Evolutionary conservation across 2,329 filamentous ascomycete species (phyloP), one percentile per base, ranked within the genome.

Genomic region (Ophiostoma quercus): DNA sequence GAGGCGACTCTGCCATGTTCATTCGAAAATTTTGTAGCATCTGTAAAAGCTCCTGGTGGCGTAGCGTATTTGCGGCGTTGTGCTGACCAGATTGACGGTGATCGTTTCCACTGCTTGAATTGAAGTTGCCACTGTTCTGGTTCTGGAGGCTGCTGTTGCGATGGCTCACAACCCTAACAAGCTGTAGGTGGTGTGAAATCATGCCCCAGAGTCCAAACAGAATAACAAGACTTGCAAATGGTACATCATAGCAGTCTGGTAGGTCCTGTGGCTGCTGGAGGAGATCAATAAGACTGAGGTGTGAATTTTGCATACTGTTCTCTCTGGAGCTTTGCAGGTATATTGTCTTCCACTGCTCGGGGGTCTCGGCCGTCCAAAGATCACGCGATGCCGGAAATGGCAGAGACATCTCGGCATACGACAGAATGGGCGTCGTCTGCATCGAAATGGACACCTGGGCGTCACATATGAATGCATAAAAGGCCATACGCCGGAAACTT

Each of bases 381-480:
- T 84, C 82, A 69, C 84, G 82, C 0, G 85, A 80, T 71, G 85
- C 85, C 0, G 90, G 90, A 0, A 92, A 77, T 1, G 89, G 88
- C 2, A 92, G 79, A 3, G 85, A 85, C 67, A 92, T 79, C 74
- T 92, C 90, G 0, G 88, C 83, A 74, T 91, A 92, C 0, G 89
- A 90, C 73, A 92, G 86, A 25, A 87, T 79, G 0, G 88, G 87
- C 71, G 85, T 88, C 29, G 85, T 87, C 69, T 90, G 80, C 3
- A 90, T 82, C 1, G 87, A 86, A 80, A 92, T 89, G 1, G 90
- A 90, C 3, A 85, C 83, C 71, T 91, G 87, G 0, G 87, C 82
- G 74, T 92, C 90, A 70, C 88, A 84, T 5, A 89, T 78, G 73
- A 90, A 90, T 16, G 86, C 79, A 75, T 89, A 87, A 71, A 90